Evolutionary conservation across 2,329 filamentous ascomycete genomes (phyloP), one percentile per base, ranked within the genome.

Genomic region (Nigrospora sphaerica): DNA sequence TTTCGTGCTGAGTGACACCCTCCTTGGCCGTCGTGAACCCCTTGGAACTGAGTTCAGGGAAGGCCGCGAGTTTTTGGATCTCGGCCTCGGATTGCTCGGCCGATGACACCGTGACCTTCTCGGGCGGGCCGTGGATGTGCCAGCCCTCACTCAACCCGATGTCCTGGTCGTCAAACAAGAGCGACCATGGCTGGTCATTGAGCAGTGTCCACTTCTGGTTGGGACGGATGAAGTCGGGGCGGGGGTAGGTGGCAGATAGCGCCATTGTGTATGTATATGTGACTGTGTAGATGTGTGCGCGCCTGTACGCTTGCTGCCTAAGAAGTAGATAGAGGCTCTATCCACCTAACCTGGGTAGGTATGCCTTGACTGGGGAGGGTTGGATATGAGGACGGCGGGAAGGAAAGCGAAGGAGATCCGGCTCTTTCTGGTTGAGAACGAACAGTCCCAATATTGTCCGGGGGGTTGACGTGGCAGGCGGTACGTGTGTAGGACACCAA

Each of bases 91-190:
- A 59, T 11, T 59, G 56, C 45, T 53, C 52, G 12, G 54, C 44
- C 13, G 52, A 38, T 9, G 51, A 46, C 2, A 51, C 34, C 14
- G 61, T 53, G 32, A 70, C 64, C 42, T 67, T 62, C 11, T 62
- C 55, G 2, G 77, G 78, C 3, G 83, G 62, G 13, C 75, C 72
- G 2, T 60, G 60, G 6, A 70, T 61, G 6, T 81, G 74, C 81
- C 81, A 86, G 37, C 62, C 56, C 23, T 72, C 59, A 4, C 56
- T 48, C 2, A 80, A 64, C 0, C 83, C 82, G 39, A 71, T 58
- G 55, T 86, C 80, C 42, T 74, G 66, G 55, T 86, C 82, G 59
- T 86, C 83, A 49, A 85, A 85, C 40, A 79, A 61, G 55, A 86
- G 81, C 47, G 73, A 69, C 82, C 83, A 86, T 6, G 71, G 35